These are phyloP conservation scores for Boletus huronensis DNA, from an alignment of 768 basidiomycete genomes.

Conservation along the genomic window DNA sequence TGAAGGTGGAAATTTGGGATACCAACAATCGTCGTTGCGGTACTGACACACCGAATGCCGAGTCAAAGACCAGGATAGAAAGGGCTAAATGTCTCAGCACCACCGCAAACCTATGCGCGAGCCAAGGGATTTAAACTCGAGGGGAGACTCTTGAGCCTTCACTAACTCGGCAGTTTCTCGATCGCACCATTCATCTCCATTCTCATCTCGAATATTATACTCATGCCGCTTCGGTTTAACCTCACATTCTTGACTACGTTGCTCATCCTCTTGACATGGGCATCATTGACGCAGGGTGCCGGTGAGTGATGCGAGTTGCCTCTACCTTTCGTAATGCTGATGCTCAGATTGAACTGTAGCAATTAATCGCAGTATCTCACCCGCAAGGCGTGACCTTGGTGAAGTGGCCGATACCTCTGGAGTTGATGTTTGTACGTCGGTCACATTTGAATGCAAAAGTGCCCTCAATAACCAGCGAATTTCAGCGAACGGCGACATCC, in stretches of 20 bases:
- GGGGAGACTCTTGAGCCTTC: neutral
- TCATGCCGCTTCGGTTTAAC: neutral
- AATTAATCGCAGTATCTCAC: neutral
- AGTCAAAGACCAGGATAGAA: neutral
- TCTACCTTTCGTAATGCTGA: neutral
- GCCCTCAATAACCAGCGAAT: neutral
- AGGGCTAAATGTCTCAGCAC: neutral
- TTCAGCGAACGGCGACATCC: neutral
- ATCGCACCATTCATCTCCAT: neutral
- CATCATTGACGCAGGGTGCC: slow-evolving; percentile 2
- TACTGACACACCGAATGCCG: neutral
- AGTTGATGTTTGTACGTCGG: slow-evolving; percentile 1
- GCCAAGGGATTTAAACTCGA: slow-evolving; percentile 3
- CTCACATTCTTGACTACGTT: neutral
- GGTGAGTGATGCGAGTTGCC: neutral
- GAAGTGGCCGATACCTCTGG: neutral
- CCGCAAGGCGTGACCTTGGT: neutral
- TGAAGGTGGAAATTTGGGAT: neutral
- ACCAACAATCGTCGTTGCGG: neutral
- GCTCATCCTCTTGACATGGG: slow-evolving; percentile 3
- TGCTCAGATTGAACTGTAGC: neutral
- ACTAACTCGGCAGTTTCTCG: neutral
- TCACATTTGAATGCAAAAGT: neutral
- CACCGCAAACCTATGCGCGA: slow-evolving; percentile 4
- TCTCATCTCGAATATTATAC: neutral